Base-by-base conservation (phyloP, 345 rosid species). In the Lepidium aucheri region DNA sequence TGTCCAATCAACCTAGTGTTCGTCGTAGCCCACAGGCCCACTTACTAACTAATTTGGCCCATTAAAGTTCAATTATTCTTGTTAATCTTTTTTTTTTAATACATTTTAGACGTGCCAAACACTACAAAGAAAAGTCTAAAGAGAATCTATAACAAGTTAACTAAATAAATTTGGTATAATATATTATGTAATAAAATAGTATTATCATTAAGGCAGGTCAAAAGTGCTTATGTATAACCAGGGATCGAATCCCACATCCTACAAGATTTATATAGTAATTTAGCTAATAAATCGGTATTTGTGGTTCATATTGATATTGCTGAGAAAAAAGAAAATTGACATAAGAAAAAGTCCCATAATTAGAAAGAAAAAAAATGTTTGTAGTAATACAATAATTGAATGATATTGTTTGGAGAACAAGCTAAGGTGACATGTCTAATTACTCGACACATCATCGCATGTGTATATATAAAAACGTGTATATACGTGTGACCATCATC, bases 331-430 rank as follows among this genome's bases (percentile, higher is more conserved):
- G n/a, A n/a, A n/a, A n/a, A 17, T 34, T 34, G 33, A 35, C 54
- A 12, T 5, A 34, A 28, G 10, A 38, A 38, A 32, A 28, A 42
- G 10, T 60, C 64, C 3, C 7, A n/a, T 51, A 2, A 22, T 16
- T 11, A 24, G 12, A 4, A 18, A 14, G 14, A 24, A 22, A 9
- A 18, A 8, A 30, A 24, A 22, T 22, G 63, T 20, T 57, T 8
- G 17, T 5, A 47, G 44, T 40, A 1, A 3, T 4, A 35, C n/a
- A 42, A 43, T 10, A 60, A 39, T 24, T 12, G 32, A 64, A 56
- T 33, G 38, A 52, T 42, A 33, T 38, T 42, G 74, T 51, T 60
- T 61, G 68, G 62, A 24, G 67, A 61, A 70, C 41, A 70, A 70
- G 68, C 15, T 65, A 58, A 41, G 66, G 20, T 73, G 59, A 72